Conservation (phyloP, 768 basidiomycete species). For the Leccinum subgranulosum region DNA sequence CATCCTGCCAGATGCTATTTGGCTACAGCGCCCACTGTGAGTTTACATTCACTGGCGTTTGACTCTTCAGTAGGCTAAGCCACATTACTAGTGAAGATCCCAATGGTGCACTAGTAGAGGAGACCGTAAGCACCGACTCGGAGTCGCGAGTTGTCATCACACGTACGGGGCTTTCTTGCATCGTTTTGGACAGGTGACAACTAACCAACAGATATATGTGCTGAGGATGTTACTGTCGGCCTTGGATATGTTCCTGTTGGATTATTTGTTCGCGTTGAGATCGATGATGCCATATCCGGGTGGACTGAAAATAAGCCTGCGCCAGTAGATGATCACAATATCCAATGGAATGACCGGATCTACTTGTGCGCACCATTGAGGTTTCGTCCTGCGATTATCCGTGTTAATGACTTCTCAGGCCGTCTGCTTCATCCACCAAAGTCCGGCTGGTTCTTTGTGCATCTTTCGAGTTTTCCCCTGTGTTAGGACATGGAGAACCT, state of each 20-base stretch:
- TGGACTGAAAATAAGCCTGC: not conserved
- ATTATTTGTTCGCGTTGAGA: not conserved
- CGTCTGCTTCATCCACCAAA: not conserved
- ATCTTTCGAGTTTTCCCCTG: conserved; percentile 3
- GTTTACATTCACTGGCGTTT: not conserved
- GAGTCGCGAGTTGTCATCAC: no score
- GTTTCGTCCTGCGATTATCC: not conserved
- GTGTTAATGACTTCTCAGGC: not conserved
- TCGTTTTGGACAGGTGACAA: not conserved
- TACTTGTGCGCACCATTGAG: no score
- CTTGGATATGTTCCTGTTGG: no score
- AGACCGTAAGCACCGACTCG: no score
- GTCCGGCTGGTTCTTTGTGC: not conserved
- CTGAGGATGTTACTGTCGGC: no score
- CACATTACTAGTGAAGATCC: no score
- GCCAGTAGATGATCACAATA: no score
- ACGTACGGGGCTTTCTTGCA: no score
- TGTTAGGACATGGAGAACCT: conserved; percentile 1
- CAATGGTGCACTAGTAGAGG: no score
- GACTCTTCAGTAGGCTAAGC: no score
- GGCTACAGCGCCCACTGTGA: not conserved
- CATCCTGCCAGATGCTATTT: conserved; percentile 2
- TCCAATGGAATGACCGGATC: no score
- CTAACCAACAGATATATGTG: no score
- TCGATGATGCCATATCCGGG: not conserved